Percentiles rank a stretch among this genome's conserved stretches.
Evolutionary conservation across 345 rosid genomes (phyloP).

Genomic region (Schrenkiella parvula): DNA sequence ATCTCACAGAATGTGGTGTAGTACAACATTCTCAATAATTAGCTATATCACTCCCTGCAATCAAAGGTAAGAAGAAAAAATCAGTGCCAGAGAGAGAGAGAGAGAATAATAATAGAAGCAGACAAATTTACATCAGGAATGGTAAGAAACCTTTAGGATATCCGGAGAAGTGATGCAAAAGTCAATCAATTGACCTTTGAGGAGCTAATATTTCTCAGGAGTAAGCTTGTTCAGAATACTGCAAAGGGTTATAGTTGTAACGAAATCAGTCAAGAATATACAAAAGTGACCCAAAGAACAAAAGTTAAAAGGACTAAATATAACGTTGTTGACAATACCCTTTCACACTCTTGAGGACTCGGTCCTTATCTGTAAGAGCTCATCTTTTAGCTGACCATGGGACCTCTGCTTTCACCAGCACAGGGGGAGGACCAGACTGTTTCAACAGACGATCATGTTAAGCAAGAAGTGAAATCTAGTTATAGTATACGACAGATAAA

Average conservation of each 20-base stretch:
- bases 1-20: constrained; percentile 91
- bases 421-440: constrained; percentile 59
- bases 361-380: constrained; percentile 50
- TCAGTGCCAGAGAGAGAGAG: not conserved
- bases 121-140: not conserved
- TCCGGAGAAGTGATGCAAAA: constrained; percentile 74
- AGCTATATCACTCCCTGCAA: constrained; percentile 76
- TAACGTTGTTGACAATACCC: constrained; percentile 41
- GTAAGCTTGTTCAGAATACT: constrained; percentile 83
- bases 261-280: not conserved
- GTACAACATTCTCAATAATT: constrained; percentile 87
- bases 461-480: not conserved
- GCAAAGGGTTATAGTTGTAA: constrained; percentile 25
- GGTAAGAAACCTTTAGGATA: constrained; percentile 50
- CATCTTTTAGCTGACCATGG: constrained; percentile 65
- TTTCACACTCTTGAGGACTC: constrained; percentile 61
- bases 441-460: not conserved
- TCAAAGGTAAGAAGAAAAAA: not conserved
- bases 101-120: not conserved
- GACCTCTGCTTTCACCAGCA: constrained; percentile 58
- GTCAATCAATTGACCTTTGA: constrained; percentile 77
- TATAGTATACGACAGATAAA: not conserved
- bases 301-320: not conserved
- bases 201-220: constrained; percentile 80
- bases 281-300: not conserved